A percentile compares a stretch with the other conserved stretches of the same genome.
These are phyloP conservation scores for Pneumocystis wakefieldiae DNA, from an alignment of 1,139 yeast species.

Conservation along the genomic window DNA sequence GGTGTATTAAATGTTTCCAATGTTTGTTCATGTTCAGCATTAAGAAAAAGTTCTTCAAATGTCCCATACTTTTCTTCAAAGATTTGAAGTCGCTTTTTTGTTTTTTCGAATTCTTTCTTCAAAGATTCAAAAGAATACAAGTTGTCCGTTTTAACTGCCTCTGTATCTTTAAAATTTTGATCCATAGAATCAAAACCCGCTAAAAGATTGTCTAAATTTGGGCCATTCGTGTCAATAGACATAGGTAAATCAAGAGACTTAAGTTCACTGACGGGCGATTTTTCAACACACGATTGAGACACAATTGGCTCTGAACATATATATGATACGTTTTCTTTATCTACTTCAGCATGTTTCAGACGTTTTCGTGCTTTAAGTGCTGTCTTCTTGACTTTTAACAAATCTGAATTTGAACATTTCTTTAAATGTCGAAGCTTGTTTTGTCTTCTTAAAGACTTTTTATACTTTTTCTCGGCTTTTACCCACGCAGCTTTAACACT, in stretches of 20 bases:
- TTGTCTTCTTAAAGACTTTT: not conserved
- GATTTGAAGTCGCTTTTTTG: not conserved
- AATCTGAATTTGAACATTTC: not conserved
- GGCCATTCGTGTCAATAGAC: not conserved
- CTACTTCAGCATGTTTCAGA: not conserved
- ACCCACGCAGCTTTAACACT: not conserved
- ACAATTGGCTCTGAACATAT: not conserved
- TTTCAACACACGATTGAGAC: not conserved
- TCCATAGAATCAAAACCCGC: not conserved
- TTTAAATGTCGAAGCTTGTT: not conserved
- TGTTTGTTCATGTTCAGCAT: not conserved
- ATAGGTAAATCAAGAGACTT: not conserved
- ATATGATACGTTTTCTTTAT: not conserved
- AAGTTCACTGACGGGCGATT: not conserved
- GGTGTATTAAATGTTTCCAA: not conserved
- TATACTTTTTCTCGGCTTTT: not conserved
- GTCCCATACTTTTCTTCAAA: not conserved
- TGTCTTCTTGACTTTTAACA: not conserved
- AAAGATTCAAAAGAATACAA: not conserved
- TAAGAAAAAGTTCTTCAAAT: not conserved
- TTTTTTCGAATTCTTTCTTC: not conserved
- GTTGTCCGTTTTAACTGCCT: not conserved
- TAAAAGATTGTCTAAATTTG: not conserved
- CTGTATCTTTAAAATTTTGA: not conserved
- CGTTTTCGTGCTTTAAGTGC: not conserved